Conservation (phyloP, 805 yeast species). For the Saturnispora bothae region DNA sequence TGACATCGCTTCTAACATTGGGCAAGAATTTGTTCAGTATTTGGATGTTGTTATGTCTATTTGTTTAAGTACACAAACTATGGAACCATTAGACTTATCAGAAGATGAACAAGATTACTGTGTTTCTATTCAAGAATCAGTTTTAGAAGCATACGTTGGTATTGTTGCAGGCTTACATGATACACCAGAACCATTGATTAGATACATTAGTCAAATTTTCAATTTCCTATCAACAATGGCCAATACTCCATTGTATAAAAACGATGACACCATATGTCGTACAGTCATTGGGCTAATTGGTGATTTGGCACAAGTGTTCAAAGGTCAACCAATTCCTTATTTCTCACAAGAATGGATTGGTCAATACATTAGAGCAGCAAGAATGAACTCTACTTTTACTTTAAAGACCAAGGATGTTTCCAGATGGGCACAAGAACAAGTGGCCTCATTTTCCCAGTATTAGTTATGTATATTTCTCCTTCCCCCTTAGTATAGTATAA, state of each 20-base stretch:
- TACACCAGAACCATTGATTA: constrained; percentile 51
- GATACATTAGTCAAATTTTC: constrained; percentile 61
- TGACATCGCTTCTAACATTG: constrained; percentile 86
- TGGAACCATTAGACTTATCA: constrained; percentile 53
- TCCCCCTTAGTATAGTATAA: no score
- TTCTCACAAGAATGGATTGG: constrained; percentile 73
- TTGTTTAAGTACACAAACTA: constrained; percentile 53
- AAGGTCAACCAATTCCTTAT: constrained; percentile 61
- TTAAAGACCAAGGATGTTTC: constrained; percentile 81
- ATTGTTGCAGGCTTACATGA: constrained; percentile 82
- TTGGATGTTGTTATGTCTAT: constrained; percentile 70
- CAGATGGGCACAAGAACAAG: constrained; percentile 93
- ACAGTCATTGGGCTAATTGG: constrained; percentile 87
- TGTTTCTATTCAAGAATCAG: constrained; percentile 66
- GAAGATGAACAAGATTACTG: constrained; percentile 72
- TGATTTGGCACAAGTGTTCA: constrained; percentile 81
- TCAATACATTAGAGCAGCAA: constrained; percentile 62
- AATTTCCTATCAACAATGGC: constrained; percentile 53
- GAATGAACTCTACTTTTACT: constrained; percentile 50
- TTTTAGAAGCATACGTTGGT: constrained; percentile 94
- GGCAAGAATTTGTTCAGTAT: constrained; percentile 65
- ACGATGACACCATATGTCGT: constrained; percentile 64
- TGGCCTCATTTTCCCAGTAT: constrained; percentile 18
- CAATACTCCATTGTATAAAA: constrained; percentile 46
- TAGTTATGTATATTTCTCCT: no score